phyloP scores from a whole-genome alignment of 768 basidiomycete species.

The Mycena galopus region DNA sequence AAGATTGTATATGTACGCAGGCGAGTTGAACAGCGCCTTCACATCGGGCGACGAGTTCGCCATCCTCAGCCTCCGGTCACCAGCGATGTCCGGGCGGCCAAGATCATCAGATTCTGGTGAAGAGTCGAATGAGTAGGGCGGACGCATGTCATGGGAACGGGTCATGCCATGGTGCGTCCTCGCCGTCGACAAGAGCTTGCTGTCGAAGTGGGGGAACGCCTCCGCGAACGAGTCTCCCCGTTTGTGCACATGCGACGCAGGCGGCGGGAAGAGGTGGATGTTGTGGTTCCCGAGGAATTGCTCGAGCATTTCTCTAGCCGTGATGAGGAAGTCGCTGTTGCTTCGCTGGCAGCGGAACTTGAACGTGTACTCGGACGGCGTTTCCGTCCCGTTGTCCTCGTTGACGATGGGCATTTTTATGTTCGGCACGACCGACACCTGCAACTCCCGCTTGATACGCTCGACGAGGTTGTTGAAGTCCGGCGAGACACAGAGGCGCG shows the following conservation, averaged over 20 bases:
- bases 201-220: constrained; percentile 96
- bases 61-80: constrained; percentile 81
- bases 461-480: constrained; percentile 92
- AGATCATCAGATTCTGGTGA: constrained; percentile 80
- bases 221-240: constrained; percentile 94
- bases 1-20: constrained; percentile 85
- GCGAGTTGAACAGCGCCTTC: constrained; percentile 92
- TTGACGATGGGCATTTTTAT: constrained; percentile 69
- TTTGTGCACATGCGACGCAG: constrained; percentile 84
- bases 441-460: constrained; percentile 92
- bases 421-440: constrained; percentile 90
- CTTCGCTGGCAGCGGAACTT: constrained; percentile 96
- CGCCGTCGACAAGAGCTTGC: constrained; percentile 89
- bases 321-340: constrained; percentile 92
- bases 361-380: constrained; percentile 86
- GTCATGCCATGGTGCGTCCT: constrained; percentile 69
- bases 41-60: constrained; percentile 95
- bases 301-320: constrained; percentile 93
- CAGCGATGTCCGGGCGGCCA: constrained; percentile 77
- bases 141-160: constrained; percentile 25
- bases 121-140: constrained; percentile 12
- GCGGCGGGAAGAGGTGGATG: constrained; percentile 84
- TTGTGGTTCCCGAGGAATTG: constrained; percentile 90
- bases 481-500: constrained; percentile 78
- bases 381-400: constrained; percentile 63